A percentile compares a stretch with the other conserved stretches of the same genome.
These are phyloP conservation scores for Saccharomyces uvarum DNA, from an alignment of 1,139 yeast genomes.

Conservation along the genomic window DNA sequence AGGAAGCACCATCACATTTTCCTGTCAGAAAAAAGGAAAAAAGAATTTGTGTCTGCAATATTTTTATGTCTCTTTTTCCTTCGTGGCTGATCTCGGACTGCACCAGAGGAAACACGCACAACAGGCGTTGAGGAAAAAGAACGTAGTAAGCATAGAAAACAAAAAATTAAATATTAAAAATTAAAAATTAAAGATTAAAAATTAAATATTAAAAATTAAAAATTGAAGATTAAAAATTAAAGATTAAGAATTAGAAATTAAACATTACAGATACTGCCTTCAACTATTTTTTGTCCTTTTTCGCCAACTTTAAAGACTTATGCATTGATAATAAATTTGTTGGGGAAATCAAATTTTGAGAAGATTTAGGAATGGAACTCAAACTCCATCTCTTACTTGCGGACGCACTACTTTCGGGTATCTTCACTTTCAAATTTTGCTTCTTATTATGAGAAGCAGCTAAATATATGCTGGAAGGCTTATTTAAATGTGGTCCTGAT, in stretches of 20 bases:
- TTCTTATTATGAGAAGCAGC: background rate
- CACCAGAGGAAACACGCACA: background rate
- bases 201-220: background rate
- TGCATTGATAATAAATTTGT: slow-evolving; percentile 13
- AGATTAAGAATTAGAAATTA: background rate
- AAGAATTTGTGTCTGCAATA: background rate
- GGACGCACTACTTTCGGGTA: background rate
- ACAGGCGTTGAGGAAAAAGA: background rate
- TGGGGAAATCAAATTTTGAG: slow-evolving; percentile 16
- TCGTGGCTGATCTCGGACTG: background rate
- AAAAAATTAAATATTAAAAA: background rate
- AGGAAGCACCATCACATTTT: background rate
- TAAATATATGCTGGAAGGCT: background rate
- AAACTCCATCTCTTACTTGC: slow-evolving; percentile 12
- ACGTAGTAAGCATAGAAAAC: too few species aligned
- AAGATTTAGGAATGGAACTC: slow-evolving; percentile 15
- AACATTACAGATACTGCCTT: too few species aligned
- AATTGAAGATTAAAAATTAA: background rate
- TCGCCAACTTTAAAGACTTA: slow-evolving; percentile 15
- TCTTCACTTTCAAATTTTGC: background rate
- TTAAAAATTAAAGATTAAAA: background rate
- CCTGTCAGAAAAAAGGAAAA: background rate
- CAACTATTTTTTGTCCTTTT: slow-evolving; percentile 5
- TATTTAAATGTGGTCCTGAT: background rate
- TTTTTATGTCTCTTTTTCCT: background rate